Evolutionary conservation across 1,139 yeast genomes (phyloP), one percentile per base, ranked within the genome.

Genomic region (Yamadazyma sp.): DNA sequence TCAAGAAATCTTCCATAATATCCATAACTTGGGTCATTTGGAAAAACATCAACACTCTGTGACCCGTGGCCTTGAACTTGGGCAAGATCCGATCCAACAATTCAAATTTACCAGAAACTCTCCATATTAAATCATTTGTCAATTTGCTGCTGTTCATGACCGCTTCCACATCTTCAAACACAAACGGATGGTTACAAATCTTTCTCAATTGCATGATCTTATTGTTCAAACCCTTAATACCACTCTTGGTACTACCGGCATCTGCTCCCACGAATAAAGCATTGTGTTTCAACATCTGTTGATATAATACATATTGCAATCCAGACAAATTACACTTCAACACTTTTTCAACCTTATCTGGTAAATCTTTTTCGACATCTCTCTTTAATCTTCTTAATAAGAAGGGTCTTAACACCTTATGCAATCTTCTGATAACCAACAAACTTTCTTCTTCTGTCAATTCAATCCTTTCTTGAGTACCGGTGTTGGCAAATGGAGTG

Each of bases 131-230:
- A 49, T 82, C 85, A 52, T 83, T 82, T 1, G 88, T 83, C 48
- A 76, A 79, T 40, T 72, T 72, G 0, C 76, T 64, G 14, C 97
- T 96, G 56, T 90, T 88, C 37, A 92, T 78, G 46, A 87, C 72
- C 45, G 82, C 79, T 64, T 92, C 98, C 33, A 92, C 95, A 50
- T 89, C 97, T 57, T 87, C 96, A 62, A 88, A 92, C 12, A 92
- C 97, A 67, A 85, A 92, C 1, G 98, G 98, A 69, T 92, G 98
- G 59, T 92, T 92, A 69, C 97, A 92, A 51, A 92, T 89, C 62
- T 92, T 92, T 54, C 96, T 79, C 62, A 92, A 73, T 64, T 92
- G 98, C 98, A 92, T 92, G 40, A 92, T 80, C 57, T 89, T 89
- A 56, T 89, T 88, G 58, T 89, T 88, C 52, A 88, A 81, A 42